Base-by-base conservation (phyloP, 169 alveolate genomes). In the Gregarina niphandrodes region DNA sequence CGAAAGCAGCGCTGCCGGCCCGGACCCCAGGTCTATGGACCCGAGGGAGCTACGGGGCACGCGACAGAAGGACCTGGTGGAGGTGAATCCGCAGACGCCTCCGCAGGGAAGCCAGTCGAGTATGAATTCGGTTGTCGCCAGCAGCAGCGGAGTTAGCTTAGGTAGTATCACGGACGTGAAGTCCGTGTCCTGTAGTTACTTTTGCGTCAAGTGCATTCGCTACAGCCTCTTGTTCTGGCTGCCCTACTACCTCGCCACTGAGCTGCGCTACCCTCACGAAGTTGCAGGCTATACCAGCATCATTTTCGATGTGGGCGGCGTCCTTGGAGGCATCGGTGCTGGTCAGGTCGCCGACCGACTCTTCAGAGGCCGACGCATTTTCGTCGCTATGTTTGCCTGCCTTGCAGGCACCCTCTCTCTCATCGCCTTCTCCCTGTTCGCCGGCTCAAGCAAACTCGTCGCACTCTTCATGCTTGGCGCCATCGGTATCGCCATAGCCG, bases 241-340 rank as follows among this genome's bases (percentile, higher is more conserved):
- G n/a, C 64, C 73, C 3, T 52, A 47, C 32, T 57, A 46, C 45
- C 37, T 62, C 23, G 47, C 46, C 19, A 40, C 52, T 12, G 55
- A 45, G 18, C 28, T 38, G 2, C 34, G 37, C 20, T 49, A 54
- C 23, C 39, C 39, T 4, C 50, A 63, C 13, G 45, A 60, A 2
- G 20, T 53, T 11, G 70, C 70, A 0, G 70, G 64, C 2, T 54
- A 48, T 24, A 47, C 62, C 6, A 45, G 60, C 15, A 48, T 60
- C 41, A 30, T 49, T 34, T 60, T 60, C 38, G 70, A 60, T 31
- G 18, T 60, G 11, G 70, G 70, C 0, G 70, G 70, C n/a, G 43
- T 53, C 26, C n/a, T 21, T 0, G 70, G 70, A 4, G 70, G 65
- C 13, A 53, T 60, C 35, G 34, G 42, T 13, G 64, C 61, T 3